Base-by-base conservation (phyloP, 306 rosid genomes). In the Vicia villosa region DNA sequence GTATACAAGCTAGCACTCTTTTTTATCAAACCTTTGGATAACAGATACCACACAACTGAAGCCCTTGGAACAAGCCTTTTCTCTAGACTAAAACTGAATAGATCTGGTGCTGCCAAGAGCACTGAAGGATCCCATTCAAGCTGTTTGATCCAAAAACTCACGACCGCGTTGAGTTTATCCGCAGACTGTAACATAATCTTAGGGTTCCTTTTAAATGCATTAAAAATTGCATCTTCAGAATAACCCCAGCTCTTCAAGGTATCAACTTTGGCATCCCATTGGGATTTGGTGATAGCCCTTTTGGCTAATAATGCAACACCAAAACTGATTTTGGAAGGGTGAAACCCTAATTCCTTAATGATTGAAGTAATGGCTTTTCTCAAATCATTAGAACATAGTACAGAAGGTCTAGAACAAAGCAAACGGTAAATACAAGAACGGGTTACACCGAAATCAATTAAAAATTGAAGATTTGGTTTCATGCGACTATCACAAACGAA, bases 281-380 rank as follows among this genome's bases (percentile, higher is more conserved):
- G n/a, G n/a, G n/a, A n/a, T n/a, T n/a, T n/a, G n/a, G n/a, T n/a
- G n/a, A n/a, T n/a, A n/a, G n/a, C n/a, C n/a, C n/a, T n/a, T n/a
- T n/a, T n/a, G n/a, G n/a, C n/a, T n/a, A n/a, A n/a, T n/a, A n/a
- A 87, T 1, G 84, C 83, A 32, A 20, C 1, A 30, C 20, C 19
- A 51, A 87, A 84, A 3, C 1, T 28, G 0, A 1, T 0, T 45
- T 37, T 73, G 3, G 30, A 76, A 64, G 83, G 32, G 32, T 81
- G 36, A 69, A 89, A 79, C 8, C 90, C 85, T 81, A 89, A 77
- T 43, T 54, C 73, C 81, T 59, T 79, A 1, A 89, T 68, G 49
- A 78, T 69, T 47, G 61, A 71, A 10, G 78, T 64, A 8, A n/a
- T n/a, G n/a, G 0, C 28, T 43, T 32, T 15, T 45, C 28, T 57